These are phyloP conservation scores for Diaporthe velutina DNA, from an alignment of 2,329 filamentous ascomycete species.

Conservation along the genomic window DNA sequence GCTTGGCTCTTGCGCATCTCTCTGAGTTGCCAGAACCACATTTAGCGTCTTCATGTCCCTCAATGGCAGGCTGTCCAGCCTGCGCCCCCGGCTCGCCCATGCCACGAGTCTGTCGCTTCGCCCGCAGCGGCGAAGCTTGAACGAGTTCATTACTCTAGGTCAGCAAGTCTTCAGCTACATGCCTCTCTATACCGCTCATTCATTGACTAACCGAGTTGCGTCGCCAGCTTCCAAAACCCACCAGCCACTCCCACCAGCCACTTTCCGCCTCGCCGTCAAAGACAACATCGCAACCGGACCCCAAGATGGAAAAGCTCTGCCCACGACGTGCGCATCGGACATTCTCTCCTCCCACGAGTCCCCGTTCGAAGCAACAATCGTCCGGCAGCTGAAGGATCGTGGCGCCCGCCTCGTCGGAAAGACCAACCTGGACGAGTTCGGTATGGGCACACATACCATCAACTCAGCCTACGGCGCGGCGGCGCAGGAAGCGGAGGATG, in stretches of 20 bases:
- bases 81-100: constrained; percentile 38
- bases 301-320: constrained; percentile 54
- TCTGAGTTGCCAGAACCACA: constrained; percentile 23
- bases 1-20: constrained; percentile 22
- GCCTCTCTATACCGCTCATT: no score
- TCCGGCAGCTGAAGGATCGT: constrained; percentile 73
- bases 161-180: not conserved
- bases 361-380: constrained; percentile 86
- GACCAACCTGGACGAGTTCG: constrained; percentile 85
- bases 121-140: constrained; percentile 37
- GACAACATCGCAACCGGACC: constrained; percentile 78
- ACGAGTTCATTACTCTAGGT: constrained; percentile 39
- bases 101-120: constrained; percentile 8
- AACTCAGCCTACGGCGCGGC: constrained; percentile 47
- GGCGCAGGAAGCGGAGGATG: constrained; percentile 38
- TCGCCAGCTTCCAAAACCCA: not conserved
- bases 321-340: constrained; percentile 86
- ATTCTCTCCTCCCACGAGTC: constrained; percentile 79
- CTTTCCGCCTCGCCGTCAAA: constrained; percentile 73
- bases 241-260: not conserved
- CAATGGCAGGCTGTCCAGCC: constrained; percentile 41
- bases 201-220: not conserved
- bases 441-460: constrained; percentile 53
- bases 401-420: constrained; percentile 80
- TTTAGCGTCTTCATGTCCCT: constrained; percentile 39